phyloP scores from a whole-genome alignment of 805 yeast species.

The Hanseniaspora nectarophila region DNA sequence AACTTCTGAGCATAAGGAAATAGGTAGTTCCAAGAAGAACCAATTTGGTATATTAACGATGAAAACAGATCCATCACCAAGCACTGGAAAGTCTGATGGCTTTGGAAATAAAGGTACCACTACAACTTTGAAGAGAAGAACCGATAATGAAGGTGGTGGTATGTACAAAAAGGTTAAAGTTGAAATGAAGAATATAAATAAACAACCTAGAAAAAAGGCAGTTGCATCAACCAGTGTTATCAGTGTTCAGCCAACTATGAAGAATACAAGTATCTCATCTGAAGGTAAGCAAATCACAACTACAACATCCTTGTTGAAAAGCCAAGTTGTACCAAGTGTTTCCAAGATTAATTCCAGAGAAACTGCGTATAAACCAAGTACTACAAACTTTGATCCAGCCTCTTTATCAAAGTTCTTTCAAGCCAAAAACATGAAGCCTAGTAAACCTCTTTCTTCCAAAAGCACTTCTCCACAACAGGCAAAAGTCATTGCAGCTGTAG shows the following conservation, averaged over 20 bases:
- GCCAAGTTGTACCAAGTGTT: neutral
- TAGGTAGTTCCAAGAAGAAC: constrained; percentile 1
- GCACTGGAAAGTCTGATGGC: neutral
- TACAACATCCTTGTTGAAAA: neutral
- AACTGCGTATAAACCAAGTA: neutral
- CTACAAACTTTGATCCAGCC: constrained; percentile 27
- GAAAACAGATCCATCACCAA: neutral
- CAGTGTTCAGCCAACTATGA: constrained; percentile 12
- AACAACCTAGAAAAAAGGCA: neutral
- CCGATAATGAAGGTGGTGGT: neutral
- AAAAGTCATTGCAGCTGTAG: constrained; percentile 13
- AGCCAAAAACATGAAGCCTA: constrained; percentile 23
- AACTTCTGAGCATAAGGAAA: constrained; percentile 3
- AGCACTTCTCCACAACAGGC: neutral
- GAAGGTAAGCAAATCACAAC: constrained; percentile 11
- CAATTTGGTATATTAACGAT: constrained; percentile 4
- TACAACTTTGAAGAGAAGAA: neutral
- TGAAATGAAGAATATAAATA: neutral
- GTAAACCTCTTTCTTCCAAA: neutral
- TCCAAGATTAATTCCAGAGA: neutral
- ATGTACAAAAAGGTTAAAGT: constrained; percentile 3
- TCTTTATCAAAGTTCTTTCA: constrained; percentile 30
- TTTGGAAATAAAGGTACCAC: neutral
- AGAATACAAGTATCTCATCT: constrained; percentile 9
- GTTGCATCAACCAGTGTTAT: constrained; percentile 7